Percentiles rank a stretch among this genome's conserved stretches.
Conservation (phyloP, 2,329 filamentous ascomycete genomes). For the Paraphaeosphaeria minitans region DNA sequence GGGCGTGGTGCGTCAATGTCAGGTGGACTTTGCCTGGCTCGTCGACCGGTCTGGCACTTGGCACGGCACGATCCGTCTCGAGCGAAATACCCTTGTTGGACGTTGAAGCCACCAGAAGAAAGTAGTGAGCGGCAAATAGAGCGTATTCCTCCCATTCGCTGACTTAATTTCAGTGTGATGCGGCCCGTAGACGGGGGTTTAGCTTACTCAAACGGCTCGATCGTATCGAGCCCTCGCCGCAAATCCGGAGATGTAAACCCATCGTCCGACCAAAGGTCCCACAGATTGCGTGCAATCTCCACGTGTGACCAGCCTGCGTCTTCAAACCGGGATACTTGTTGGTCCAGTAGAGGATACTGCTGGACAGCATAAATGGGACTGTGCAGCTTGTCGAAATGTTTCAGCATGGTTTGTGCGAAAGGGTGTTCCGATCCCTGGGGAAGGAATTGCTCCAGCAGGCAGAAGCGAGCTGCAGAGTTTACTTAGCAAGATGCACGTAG, state of each 20-base stretch:
- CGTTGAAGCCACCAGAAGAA: slow-evolving; percentile 71
- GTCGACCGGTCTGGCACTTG: slow-evolving; percentile 7
- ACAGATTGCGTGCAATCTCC: slow-evolving; percentile 68
- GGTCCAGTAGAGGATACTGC: slow-evolving; percentile 68
- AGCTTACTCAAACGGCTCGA: slow-evolving; percentile 78
- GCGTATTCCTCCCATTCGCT: slow-evolving; percentile 91
- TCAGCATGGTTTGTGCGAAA: slow-evolving; percentile 85
- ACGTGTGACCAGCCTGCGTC: slow-evolving; percentile 70
- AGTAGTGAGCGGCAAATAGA: slow-evolving; percentile 83
- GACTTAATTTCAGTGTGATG: background rate
- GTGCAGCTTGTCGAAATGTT: slow-evolving; percentile 79
- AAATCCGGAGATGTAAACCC: slow-evolving; percentile 66
- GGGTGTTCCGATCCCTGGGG: slow-evolving; percentile 79
- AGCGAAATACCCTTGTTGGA: slow-evolving; percentile 18
- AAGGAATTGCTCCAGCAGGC: slow-evolving; percentile 83
- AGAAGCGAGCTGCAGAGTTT: slow-evolving; percentile 70
- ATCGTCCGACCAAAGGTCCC: slow-evolving; percentile 79
- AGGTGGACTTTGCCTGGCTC: slow-evolving; percentile 3
- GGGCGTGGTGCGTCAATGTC: slow-evolving; percentile 21
- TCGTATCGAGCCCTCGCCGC: slow-evolving; percentile 65
- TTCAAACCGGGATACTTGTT: slow-evolving; percentile 72
- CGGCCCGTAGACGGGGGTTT: background rate
- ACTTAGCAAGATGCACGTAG: slow-evolving; percentile 10
- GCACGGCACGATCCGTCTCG: slow-evolving; percentile 14
- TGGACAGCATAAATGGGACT: slow-evolving; percentile 77